These are phyloP conservation scores for Yamadazyma friedrichii DNA, from an alignment of 1,139 yeast species.

Conservation along the genomic window DNA sequence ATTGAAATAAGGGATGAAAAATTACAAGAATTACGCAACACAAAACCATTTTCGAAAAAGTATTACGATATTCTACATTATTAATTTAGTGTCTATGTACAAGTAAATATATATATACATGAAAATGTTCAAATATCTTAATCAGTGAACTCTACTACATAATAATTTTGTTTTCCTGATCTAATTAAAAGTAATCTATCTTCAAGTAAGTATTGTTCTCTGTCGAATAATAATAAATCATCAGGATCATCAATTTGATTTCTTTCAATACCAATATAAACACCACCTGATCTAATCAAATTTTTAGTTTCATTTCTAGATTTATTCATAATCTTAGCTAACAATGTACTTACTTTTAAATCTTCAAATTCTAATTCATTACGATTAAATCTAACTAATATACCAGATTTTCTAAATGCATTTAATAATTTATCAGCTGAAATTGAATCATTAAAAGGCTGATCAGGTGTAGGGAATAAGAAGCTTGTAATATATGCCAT, in stretches of 20 bases:
- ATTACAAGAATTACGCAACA: constrained; percentile 8
- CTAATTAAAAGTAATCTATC: constrained; percentile 62
- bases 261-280: constrained; percentile 64
- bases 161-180: constrained; percentile 70
- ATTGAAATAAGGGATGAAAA: constrained; percentile 5
- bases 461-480: constrained; percentile 60
- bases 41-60: constrained; percentile 10
- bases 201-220: constrained; percentile 52
- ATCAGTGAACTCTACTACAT: constrained; percentile 46
- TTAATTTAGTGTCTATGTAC: constrained; percentile 7
- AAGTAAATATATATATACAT: too few relatives aligned
- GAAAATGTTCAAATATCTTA: not conserved
- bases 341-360: constrained; percentile 39
- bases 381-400: constrained; percentile 43
- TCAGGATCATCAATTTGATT: constrained; percentile 52
- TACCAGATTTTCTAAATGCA: constrained; percentile 62
- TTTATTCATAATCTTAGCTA: constrained; percentile 37
- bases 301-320: constrained; percentile 58
- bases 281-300: constrained; percentile 68
- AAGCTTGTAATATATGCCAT: constrained; percentile 65
- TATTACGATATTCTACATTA: constrained; percentile 13
- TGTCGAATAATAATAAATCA: constrained; percentile 47
- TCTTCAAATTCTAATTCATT: constrained; percentile 37
- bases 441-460: constrained; percentile 44
- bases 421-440: constrained; percentile 53